Conservation (phyloP, 805 yeast species). For the Zygoascus biomembranicola region DNA sequence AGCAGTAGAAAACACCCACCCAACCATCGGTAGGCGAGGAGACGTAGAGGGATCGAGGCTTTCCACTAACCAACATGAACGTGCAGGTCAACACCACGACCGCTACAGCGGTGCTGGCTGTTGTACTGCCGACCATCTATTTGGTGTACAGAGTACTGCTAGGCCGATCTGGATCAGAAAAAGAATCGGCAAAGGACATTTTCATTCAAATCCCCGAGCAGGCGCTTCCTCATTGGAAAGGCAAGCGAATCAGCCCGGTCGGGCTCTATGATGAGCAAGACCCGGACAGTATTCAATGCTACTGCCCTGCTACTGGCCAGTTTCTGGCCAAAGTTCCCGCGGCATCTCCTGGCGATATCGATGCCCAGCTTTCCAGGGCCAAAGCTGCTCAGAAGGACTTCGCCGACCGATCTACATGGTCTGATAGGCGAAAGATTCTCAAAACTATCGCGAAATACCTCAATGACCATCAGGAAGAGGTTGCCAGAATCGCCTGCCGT, state of each 20-base stretch:
- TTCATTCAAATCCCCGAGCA: slow-evolving; percentile 57
- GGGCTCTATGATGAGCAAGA: slow-evolving; percentile 51
- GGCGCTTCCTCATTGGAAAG: slow-evolving; percentile 88
- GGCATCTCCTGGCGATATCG: slow-evolving; percentile 62
- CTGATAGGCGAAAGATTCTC: slow-evolving; percentile 61
- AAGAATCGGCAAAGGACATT: slow-evolving; percentile 9
- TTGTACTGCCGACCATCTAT: slow-evolving; percentile 1
- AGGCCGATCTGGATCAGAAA: not conserved
- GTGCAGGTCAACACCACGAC: not conserved
- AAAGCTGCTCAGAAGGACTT: slow-evolving; percentile 40
- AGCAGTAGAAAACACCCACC: too few relatives aligned
- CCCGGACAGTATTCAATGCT: slow-evolving; percentile 64
- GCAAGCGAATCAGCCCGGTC: slow-evolving; percentile 63
- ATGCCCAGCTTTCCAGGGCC: slow-evolving; percentile 48
- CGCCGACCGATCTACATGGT: slow-evolving; percentile 41
- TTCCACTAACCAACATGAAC: not conserved
- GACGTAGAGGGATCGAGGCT: too few relatives aligned
- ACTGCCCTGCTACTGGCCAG: slow-evolving; percentile 97
- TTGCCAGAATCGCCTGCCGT: slow-evolving; percentile 89
- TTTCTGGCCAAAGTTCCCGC: slow-evolving; percentile 65
- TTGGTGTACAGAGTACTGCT: not conserved
- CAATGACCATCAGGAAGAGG: slow-evolving; percentile 70
- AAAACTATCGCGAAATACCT: slow-evolving; percentile 64
- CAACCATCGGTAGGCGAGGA: too few relatives aligned
- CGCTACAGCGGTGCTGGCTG: not conserved